Evolutionary conservation across 140 eudicot genomes (phyloP), one percentile per base, ranked within the genome.

Genomic region (Erigeron philadelphicus): DNA sequence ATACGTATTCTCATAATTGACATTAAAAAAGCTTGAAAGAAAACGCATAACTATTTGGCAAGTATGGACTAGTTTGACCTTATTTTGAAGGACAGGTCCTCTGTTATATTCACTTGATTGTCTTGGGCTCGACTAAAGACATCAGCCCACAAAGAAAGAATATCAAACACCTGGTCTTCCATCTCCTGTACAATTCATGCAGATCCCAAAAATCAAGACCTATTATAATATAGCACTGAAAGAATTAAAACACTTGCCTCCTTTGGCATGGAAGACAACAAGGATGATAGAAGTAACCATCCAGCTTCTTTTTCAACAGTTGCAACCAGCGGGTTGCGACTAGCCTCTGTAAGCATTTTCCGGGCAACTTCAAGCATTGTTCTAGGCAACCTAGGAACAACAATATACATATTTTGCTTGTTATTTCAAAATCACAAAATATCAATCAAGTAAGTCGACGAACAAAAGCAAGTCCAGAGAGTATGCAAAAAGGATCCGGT

Each of bases 221-320:
- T 31, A 60, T 54, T 25, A 56, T 64, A 25, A 41, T 40, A 41
- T 40, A 63, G 49, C 13, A 45, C 16, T 18, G 7, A 56, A 73
- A 46, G 10, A 61, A 53, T 16, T 67, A 19, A 65, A 61, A 64
- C 15, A 47, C 43, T 72, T 77, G 82, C 98, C 95, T 89, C 95
- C 75, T 89, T 93, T n/a, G 96, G 89, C 89, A 93, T 80, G 68
- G 96, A 93, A 59, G 95, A 86, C 82, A 93, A 68, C 65, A 93
- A 81, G 81, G 98, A 86, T 59, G 96, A 89, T 63, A 93, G 62
- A 72, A 93, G 95, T 67, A 79, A 60, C 98, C 98, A 93, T 61
- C 98, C 98, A 72, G 98, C 98, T 77, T 93, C 98, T 69, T 83
- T 93, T 75, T 86, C 98, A 67, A 93, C 93, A 70, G 84, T 79